These are phyloP conservation scores for Pouteria campechiana DNA, from an alignment of 179 eudicot genomes.

Conservation along the genomic window DNA sequence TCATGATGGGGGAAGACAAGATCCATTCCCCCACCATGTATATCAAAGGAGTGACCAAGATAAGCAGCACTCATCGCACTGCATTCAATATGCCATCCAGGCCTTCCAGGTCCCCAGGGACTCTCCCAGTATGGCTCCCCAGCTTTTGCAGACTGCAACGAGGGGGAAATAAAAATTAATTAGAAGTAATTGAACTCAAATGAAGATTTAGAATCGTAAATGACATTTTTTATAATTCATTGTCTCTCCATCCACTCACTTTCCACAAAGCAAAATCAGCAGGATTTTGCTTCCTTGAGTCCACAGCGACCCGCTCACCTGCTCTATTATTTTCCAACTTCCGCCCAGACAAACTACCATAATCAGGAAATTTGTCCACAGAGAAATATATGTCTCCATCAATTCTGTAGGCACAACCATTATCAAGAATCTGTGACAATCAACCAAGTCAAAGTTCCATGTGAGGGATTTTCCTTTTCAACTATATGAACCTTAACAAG, in stretches of 20 bases:
- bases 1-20: slow-evolving; percentile 72
- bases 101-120: slow-evolving; percentile 99
- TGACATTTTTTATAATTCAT: no score
- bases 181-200: no score
- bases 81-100: slow-evolving; percentile 99
- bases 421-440: slow-evolving; percentile 59
- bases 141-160: slow-evolving; percentile 76
- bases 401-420: slow-evolving; percentile 63
- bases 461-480: no score
- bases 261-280: slow-evolving; percentile 99
- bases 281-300: slow-evolving; percentile 78
- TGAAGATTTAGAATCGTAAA: no score
- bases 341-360: slow-evolving; percentile 81
- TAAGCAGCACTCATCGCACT: slow-evolving; percentile 98
- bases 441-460: slow-evolving; percentile 1
- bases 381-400: slow-evolving; percentile 88
- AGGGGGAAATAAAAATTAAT: no score
- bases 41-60: slow-evolving; percentile 63
- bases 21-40: slow-evolving; percentile 82
- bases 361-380: slow-evolving; percentile 60
- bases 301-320: slow-evolving; percentile 91
- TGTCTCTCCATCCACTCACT: slow-evolving; percentile 36
- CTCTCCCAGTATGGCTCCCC: slow-evolving; percentile 99
- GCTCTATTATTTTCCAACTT: slow-evolving; percentile 88
- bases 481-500: no score